Evolutionary conservation across 352 stramenopile genomes (phyloP).

Genomic region (Peronosclerospora sorghi): DNA sequence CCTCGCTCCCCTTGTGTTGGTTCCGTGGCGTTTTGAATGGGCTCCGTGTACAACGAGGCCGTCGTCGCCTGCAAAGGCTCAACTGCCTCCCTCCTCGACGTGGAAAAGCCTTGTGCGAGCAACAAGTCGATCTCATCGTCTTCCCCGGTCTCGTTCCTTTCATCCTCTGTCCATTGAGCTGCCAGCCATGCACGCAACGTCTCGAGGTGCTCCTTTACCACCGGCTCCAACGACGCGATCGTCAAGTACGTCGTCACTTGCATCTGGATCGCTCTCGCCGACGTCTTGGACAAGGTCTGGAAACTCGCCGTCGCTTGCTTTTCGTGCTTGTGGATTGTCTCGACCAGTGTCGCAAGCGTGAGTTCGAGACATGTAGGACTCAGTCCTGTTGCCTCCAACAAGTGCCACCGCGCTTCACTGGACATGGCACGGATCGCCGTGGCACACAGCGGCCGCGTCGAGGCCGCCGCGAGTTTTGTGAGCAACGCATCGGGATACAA

Average conservation of each 20-base stretch:
- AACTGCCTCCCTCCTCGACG: slow-evolving; percentile 12
- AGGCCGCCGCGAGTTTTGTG: slow-evolving; percentile 39
- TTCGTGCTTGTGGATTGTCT: slow-evolving; percentile 32
- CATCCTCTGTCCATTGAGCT: slow-evolving; percentile 10
- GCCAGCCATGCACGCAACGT: slow-evolving; percentile 24
- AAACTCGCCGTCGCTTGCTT: slow-evolving; percentile 26
- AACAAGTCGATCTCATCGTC: slow-evolving; percentile 28
- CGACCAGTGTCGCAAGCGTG: slow-evolving; percentile 18
- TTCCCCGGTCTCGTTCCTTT: slow-evolving; percentile 14
- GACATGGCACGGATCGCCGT: slow-evolving; percentile 51
- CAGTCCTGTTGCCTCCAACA: slow-evolving; percentile 43
- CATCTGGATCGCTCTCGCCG: slow-evolving; percentile 13
- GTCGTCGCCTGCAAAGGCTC: too few relatives aligned
- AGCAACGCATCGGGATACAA: slow-evolving; percentile 60
- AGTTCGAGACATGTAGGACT: slow-evolving; percentile 29
- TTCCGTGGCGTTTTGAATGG: slow-evolving; percentile 3
- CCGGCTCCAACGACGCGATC: slow-evolving; percentile 2
- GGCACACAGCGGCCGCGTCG: slow-evolving; percentile 34
- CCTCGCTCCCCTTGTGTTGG: background rate
- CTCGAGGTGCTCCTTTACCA: slow-evolving; percentile 14
- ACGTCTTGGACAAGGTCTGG: slow-evolving; percentile 16
- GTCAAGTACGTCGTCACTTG: slow-evolving; percentile 19
- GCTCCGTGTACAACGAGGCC: slow-evolving; percentile 15
- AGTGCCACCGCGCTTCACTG: slow-evolving; percentile 37
- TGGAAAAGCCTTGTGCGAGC: slow-evolving; percentile 31